phyloP scores from a whole-genome alignment of 2,329 filamentous ascomycete genomes.

The Elsinoe arachidis region DNA sequence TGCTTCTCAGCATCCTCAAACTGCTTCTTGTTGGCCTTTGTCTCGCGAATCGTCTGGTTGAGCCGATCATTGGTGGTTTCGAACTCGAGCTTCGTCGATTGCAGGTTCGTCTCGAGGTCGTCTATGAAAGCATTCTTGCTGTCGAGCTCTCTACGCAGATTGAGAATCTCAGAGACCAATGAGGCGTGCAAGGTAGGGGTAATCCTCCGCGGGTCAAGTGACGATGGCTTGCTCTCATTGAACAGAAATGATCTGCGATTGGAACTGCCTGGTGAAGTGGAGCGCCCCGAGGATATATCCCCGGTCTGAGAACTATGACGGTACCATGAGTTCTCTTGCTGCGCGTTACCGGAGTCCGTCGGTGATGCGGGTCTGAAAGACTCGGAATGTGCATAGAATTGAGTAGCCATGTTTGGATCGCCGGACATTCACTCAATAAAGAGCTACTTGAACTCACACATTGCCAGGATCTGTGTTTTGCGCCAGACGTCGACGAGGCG shows the following conservation, averaged over 20 bases:
- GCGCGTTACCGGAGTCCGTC: constrained; percentile 7
- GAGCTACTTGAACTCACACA: neutral
- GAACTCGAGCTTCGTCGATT: constrained; percentile 63
- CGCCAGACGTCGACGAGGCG: neutral
- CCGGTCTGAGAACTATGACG: constrained; percentile 11
- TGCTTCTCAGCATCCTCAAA: constrained; percentile 80
- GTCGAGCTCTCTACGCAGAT: constrained; percentile 79
- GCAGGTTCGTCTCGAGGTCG: constrained; percentile 65
- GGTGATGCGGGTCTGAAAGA: constrained; percentile 1
- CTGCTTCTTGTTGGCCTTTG: constrained; percentile 72
- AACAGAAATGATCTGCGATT: neutral
- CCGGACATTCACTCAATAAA: neutral
- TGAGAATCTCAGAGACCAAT: constrained; percentile 86
- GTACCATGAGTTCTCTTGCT: constrained; percentile 11
- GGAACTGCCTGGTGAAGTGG: constrained; percentile 3
- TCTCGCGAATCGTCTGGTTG: constrained; percentile 62
- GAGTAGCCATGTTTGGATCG: neutral
- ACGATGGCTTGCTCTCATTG: constrained; percentile 60
- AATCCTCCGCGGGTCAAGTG: constrained; percentile 82
- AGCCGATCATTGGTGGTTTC: constrained; percentile 59
- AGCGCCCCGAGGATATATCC: constrained; percentile 7
- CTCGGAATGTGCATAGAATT: constrained; percentile 9
- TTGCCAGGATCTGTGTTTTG: neutral
- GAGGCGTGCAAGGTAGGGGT: constrained; percentile 93
- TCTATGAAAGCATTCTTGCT: constrained; percentile 83